Base-by-base conservation (phyloP, 2,329 filamentous ascomycete species). In the Rhinocladiella mackenziei region DNA sequence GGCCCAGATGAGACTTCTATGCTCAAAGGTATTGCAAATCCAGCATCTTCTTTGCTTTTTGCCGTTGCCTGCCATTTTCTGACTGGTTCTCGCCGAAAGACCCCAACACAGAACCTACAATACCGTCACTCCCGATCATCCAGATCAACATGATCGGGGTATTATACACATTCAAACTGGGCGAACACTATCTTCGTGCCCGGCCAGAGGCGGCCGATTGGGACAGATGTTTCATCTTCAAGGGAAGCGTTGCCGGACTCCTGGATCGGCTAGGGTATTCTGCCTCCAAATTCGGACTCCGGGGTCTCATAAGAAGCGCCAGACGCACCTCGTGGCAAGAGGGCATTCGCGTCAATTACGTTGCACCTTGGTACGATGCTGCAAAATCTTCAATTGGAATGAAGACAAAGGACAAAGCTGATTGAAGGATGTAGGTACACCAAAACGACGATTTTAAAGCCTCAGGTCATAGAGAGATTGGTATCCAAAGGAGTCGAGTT, bases 131-230 rank as follows among this genome's bases (percentile, higher is more conserved):
- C 2, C 65, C 62, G 11, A 70, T 70, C 11, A 55, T 72, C 4
- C 52, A 67, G 5, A 61, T 69, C 11, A 70, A 70, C 37, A 51
- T 70, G 9, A 56, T 64, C 5, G 70, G 70, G 1, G 66, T 64
- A 0, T 47, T 70, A 4, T 73, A 71, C 53, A 73, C 71, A 0
- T 62, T 65, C 43, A 73, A 72, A 46, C 60, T 74, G 0, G 70
- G 69, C 0, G 58, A 71, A 6, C 67, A 72, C 48, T 72, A 71
- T 45, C 72, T 73, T 53, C 56, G 68, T 2, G 20, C 26, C n/a
- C 44, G 43, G 26, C 26, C 23, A 17, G 54, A 50, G 10, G 32
- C 3, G 50, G 50, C 3, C 29, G 57, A 57, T 26, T 23, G 23
- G 13, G 58, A 56, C 28, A 37, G 54, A 25, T 32, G 41, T 8